A percentile compares a stretch with the other conserved stretches of the same genome.
These are phyloP conservation scores for Penicillium fuscoglaucum DNA, from an alignment of 2,329 filamentous ascomycete genomes.

Conservation along the genomic window DNA sequence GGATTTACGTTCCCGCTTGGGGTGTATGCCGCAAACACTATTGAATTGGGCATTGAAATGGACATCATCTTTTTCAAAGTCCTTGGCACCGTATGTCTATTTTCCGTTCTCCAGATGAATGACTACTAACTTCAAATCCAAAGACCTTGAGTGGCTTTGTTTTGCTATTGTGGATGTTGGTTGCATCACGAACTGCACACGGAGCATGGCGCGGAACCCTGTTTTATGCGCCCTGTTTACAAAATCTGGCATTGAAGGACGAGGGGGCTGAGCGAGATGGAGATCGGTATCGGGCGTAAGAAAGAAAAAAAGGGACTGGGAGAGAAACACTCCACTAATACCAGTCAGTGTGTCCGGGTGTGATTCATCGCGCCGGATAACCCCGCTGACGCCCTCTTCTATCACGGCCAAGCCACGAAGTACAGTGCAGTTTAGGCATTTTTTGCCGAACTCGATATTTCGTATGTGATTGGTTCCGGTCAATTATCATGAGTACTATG, in stretches of 20 bases:
- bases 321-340: background rate
- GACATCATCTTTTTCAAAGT: constrained; percentile 55
- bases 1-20: constrained; percentile 59
- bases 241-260: constrained; percentile 32
- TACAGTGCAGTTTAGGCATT: constrained; percentile 10
- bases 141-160: constrained; percentile 50
- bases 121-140: background rate
- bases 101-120: background rate
- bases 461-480: constrained; percentile 9
- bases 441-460: constrained; percentile 8
- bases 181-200: constrained; percentile 47
- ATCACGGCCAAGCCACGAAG: background rate
- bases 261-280: constrained; percentile 12
- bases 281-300: constrained; percentile 13
- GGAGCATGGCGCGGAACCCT: constrained; percentile 49
- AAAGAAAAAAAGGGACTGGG: no score
- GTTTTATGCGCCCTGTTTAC: constrained; percentile 53
- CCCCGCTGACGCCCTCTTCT: background rate
- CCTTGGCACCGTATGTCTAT: constrained; percentile 47
- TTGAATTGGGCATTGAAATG: constrained; percentile 49
- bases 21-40: constrained; percentile 44
- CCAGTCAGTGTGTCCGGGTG: background rate
- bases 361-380: background rate
- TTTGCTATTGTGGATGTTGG: constrained; percentile 53
- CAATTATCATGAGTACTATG: background rate